Conservation (phyloP, 2,329 filamentous ascomycete species). For the Arthrobotrys sphaeroides region DNA sequence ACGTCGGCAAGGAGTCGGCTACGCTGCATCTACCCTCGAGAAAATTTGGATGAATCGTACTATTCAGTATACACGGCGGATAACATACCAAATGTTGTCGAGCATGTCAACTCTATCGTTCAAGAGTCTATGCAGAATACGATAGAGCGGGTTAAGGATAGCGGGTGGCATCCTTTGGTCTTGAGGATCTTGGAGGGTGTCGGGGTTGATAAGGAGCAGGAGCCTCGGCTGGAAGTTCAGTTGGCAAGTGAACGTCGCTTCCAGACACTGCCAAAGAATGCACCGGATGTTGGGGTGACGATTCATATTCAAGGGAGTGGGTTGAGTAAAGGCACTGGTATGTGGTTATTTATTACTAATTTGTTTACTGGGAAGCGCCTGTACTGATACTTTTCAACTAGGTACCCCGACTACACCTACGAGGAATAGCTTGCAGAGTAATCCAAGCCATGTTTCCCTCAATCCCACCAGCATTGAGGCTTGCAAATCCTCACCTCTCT, state of each 20-base stretch:
- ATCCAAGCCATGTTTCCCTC: conserved; percentile 1
- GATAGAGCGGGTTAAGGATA: neutral
- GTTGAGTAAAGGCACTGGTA: neutral
- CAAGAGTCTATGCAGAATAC: conserved; percentile 3
- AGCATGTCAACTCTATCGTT: neutral
- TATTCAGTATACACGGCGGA: neutral
- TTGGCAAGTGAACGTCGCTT: neutral
- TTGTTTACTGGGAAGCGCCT: too few species aligned
- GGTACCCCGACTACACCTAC: neutral
- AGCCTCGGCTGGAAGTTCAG: neutral
- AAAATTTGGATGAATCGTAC: neutral
- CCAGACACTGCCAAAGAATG: conserved; percentile 1
- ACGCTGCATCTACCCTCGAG: neutral
- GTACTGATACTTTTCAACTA: neutral
- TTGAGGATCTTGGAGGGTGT: neutral
- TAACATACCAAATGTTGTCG: neutral
- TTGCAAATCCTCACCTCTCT: neutral
- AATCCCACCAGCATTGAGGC: conserved; percentile 3
- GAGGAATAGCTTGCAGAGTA: neutral
- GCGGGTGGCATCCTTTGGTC: neutral
- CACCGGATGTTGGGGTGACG: neutral
- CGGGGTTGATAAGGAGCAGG: neutral
- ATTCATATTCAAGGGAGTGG: conserved; percentile 1
- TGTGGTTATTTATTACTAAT: neutral
- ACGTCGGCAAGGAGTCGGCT: neutral